Percentiles rank a stretch among this genome's conserved stretches.
Conservation (phyloP, 768 basidiomycete genomes). For the Kwoniella sp. region DNA sequence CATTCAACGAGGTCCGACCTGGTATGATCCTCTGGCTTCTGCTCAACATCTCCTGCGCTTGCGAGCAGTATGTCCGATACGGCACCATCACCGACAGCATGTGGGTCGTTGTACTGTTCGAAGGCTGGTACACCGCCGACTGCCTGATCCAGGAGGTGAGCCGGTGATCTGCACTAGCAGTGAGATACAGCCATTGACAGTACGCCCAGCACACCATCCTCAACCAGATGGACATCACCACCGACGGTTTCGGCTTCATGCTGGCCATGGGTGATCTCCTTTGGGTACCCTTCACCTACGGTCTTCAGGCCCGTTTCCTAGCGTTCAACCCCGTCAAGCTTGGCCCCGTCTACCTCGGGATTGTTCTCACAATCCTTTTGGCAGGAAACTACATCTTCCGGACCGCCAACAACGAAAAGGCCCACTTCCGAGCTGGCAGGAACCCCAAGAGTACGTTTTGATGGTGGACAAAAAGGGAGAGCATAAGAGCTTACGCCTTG, state of each 20-base stretch:
- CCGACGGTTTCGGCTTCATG: constrained; percentile 99
- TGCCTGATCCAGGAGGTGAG: constrained; percentile 82
- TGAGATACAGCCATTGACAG: neutral
- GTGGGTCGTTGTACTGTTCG: constrained; percentile 81
- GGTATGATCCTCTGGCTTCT: constrained; percentile 89
- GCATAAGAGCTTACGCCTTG: neutral
- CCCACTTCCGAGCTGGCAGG: constrained; percentile 84
- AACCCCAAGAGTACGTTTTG: constrained; percentile 78
- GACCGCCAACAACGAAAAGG: constrained; percentile 83
- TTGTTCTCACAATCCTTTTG: constrained; percentile 63
- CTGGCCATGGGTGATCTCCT: constrained; percentile 83
- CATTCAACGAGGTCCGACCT: constrained; percentile 78
- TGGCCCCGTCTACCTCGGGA: constrained; percentile 58
- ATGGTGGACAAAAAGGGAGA: neutral
- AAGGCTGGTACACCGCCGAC: constrained; percentile 80
- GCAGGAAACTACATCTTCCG: constrained; percentile 90
- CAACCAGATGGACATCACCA: constrained; percentile 95
- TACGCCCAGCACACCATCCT: constrained; percentile 68
- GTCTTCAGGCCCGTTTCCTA: constrained; percentile 88
- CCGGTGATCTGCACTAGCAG: neutral
- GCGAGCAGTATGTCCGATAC: constrained; percentile 78
- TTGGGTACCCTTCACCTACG: constrained; percentile 93
- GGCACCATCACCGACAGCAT: constrained; percentile 83
- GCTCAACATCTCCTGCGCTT: constrained; percentile 82
- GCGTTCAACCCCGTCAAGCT: constrained; percentile 83